Evolutionary conservation across 1,139 yeast species (phyloP).

Genomic region (Chernovozyma aurita): DNA sequence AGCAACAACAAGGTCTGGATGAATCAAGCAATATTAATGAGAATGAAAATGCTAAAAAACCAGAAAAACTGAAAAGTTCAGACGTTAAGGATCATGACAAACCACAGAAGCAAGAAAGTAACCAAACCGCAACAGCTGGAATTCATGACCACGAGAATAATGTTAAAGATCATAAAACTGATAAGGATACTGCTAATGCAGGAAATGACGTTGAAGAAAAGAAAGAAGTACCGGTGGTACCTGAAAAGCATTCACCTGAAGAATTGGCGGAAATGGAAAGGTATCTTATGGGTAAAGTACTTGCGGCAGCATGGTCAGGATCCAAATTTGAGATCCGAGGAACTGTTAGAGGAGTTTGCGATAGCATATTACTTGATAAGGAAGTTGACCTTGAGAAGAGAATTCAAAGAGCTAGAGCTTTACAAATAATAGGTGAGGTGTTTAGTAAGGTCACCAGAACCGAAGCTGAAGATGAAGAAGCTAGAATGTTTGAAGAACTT

Average conservation of each 20-base stretch:
- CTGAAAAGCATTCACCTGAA: constrained; percentile 66
- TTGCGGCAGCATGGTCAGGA: constrained; percentile 97
- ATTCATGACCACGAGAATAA: constrained; percentile 7
- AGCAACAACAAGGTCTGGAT: constrained; percentile 30
- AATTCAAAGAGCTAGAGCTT: constrained; percentile 74
- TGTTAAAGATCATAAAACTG: constrained; percentile 5
- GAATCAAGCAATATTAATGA: constrained; percentile 16
- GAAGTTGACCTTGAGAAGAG: constrained; percentile 52
- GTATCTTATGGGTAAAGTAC: constrained; percentile 79
- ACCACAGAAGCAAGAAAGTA: constrained; percentile 10
- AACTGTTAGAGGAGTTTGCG: constrained; percentile 86
- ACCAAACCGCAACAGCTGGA: constrained; percentile 10
- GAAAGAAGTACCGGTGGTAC: constrained; percentile 19
- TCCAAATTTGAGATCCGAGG: constrained; percentile 85
- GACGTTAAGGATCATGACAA: constrained; percentile 5
- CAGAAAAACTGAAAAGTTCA: neutral
- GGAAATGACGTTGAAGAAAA: too few species aligned
- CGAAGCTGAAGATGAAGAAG: constrained; percentile 83
- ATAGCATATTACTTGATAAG: constrained; percentile 63
- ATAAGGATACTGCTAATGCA: constrained; percentile 4
- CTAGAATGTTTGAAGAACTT: constrained; percentile 69
- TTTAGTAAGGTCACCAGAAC: constrained; percentile 67
- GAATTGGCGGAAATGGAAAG: constrained; percentile 85
- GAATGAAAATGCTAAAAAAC: constrained; percentile 2
- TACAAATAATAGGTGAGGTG: constrained; percentile 69